Conservation (phyloP, 2,329 filamentous ascomycete species). For the Gliomastix tumulicola region DNA sequence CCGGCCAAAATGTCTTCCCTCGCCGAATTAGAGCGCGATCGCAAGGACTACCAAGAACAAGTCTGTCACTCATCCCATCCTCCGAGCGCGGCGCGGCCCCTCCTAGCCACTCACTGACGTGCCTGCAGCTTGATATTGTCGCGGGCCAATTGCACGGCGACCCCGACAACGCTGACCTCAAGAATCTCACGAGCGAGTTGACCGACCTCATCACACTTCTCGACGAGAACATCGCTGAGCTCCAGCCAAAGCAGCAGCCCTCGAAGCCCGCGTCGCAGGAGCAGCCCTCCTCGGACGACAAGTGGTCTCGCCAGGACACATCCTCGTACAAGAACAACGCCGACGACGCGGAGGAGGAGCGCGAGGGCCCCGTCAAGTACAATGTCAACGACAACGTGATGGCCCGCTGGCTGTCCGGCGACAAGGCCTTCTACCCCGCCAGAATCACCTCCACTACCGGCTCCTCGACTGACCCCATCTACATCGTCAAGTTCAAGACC, state of each 20-base stretch:
- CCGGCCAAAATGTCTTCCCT: no score
- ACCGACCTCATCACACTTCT: constrained; percentile 73
- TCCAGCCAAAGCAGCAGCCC: constrained; percentile 47
- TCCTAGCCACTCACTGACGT: neutral
- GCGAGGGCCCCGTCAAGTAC: constrained; percentile 52
- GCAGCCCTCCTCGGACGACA: constrained; percentile 51
- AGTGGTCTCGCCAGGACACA: constrained; percentile 77
- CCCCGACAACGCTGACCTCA: constrained; percentile 71
- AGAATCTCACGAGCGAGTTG: constrained; percentile 72
- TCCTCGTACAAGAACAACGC: constrained; percentile 60
- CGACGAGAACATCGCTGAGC: constrained; percentile 73
- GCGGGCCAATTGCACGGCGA: constrained; percentile 70
- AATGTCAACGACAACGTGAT: constrained; percentile 84
- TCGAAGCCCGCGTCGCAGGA: constrained; percentile 34
- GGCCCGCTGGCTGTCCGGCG: constrained; percentile 85
- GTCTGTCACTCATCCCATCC: constrained; percentile 21
- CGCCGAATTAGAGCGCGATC: no score
- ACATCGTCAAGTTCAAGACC: constrained; percentile 90
- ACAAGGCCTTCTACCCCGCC: constrained; percentile 85
- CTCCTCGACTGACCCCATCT: constrained; percentile 83
- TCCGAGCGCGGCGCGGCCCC: neutral
- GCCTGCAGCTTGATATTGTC: constrained; percentile 66
- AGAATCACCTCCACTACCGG: constrained; percentile 92
- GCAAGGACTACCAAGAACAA: constrained; percentile 51
- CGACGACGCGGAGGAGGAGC: constrained; percentile 40